Evolutionary conservation across 768 basidiomycete genomes (phyloP).

Genomic region (Trametes villosa): DNA sequence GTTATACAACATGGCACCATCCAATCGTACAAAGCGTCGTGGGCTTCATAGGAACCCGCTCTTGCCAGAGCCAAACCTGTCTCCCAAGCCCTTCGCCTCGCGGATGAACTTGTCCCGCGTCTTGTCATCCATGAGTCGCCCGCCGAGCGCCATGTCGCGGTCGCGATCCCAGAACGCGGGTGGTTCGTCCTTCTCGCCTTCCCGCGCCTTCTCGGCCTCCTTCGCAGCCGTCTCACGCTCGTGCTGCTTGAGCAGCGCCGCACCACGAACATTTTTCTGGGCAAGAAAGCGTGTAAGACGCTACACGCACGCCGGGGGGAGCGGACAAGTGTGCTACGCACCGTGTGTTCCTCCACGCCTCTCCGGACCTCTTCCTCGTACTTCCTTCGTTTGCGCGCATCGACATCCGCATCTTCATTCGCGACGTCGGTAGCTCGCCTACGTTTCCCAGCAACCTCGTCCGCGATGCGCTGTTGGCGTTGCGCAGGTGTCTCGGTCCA

Average conservation of each 20-base stretch:
- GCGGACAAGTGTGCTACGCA: slow-evolving; percentile 38
- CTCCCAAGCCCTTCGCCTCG: slow-evolving; percentile 81
- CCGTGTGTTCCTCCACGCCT: slow-evolving; percentile 82
- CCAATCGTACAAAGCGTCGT: not conserved
- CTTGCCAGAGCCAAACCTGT: slow-evolving; percentile 79
- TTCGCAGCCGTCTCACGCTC: slow-evolving; percentile 48
- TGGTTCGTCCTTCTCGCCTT: slow-evolving; percentile 54
- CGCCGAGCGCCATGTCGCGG: slow-evolving; percentile 87
- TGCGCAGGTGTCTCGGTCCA: slow-evolving; percentile 99
- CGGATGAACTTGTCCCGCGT: slow-evolving; percentile 77
- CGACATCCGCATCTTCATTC: slow-evolving; percentile 46
- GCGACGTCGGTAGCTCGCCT: slow-evolving; percentile 65
- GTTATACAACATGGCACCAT: not conserved
- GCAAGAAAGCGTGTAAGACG: not conserved
- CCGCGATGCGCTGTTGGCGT: slow-evolving; percentile 86
- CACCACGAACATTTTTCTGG: slow-evolving; percentile 35
- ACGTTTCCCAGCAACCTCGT: slow-evolving; percentile 93
- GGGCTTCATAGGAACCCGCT: slow-evolving; percentile 56
- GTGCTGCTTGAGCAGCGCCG: slow-evolving; percentile 40
- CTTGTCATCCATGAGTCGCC: slow-evolving; percentile 87
- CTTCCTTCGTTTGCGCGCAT: slow-evolving; percentile 58
- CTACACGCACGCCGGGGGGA: not conserved
- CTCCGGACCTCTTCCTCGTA: slow-evolving; percentile 70
- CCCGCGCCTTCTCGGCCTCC: slow-evolving; percentile 40
- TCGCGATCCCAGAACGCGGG: slow-evolving; percentile 89